Conservation (phyloP, 2,329 filamentous ascomycete genomes). For the Colletotrichum eremochloae region DNA sequence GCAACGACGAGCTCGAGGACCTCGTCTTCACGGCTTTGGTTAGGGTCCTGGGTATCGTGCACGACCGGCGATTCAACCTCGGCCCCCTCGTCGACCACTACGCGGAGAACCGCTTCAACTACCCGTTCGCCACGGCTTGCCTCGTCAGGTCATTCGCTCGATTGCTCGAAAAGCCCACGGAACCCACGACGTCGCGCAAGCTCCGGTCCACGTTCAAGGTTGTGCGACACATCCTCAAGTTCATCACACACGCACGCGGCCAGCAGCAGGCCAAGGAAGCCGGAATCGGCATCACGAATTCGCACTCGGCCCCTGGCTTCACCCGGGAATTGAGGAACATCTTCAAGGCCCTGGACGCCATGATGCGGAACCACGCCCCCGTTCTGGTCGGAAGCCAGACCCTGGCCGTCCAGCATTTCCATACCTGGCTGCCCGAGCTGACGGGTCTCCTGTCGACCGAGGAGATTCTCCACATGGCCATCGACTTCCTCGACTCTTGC, state of each 20-base stretch:
- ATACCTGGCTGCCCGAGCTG: conserved; percentile 96
- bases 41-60: conserved; percentile 90
- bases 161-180: conserved; percentile 84
- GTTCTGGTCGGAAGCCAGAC: conserved; percentile 95
- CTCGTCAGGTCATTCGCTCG: conserved; percentile 88
- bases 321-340: conserved; percentile 86
- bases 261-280: conserved; percentile 92
- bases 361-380: conserved; percentile 90
- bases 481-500: conserved; percentile 95
- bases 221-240: conserved; percentile 90
- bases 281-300: conserved; percentile 84
- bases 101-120: conserved; percentile 89
- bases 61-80: conserved; percentile 93
- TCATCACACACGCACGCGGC: conserved; percentile 89
- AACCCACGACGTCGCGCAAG: conserved; percentile 85
- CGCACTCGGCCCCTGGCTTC: conserved; percentile 72
- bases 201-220: conserved; percentile 95
- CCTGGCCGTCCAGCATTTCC: conserved; percentile 94
- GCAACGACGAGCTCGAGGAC: conserved; percentile 92
- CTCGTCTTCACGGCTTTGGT: conserved; percentile 92
- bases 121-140: conserved; percentile 91
- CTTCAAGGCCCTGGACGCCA: conserved; percentile 88
- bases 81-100: conserved; percentile 93
- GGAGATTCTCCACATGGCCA: conserved; percentile 91
- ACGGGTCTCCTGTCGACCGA: conserved; percentile 80